Evolutionary conservation across 495 filamentous ascomycete species (phyloP), one percentile per base, ranked within the genome.

Genomic region (Umbilicaria muhlenbergii): DNA sequence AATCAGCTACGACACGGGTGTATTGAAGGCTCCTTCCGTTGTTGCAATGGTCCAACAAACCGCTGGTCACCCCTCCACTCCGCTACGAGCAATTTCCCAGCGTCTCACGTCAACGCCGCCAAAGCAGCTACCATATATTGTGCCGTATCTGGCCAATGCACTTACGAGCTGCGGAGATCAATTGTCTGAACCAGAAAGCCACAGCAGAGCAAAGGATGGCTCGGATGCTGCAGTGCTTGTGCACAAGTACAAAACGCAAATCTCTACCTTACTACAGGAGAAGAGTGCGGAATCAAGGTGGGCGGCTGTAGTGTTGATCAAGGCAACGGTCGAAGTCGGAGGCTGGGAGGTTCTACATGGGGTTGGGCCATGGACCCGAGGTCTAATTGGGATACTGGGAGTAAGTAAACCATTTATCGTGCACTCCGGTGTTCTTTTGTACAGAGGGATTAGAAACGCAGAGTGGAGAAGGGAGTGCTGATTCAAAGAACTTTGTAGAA

Each of bases 281-380:
- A 78, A 76, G 48, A 81, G 55, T 32, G 47, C 69, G 5, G 72
- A 87, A 47, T 81, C 77, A 32, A 78, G 85, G 53, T 92, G 84
- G 68, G 69, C 78, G 10, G 85, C 75, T 1, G 75, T 83, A 31
- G 74, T 81, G 18, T 58, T 95, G 40, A 69, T 86, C 51, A 94
- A 93, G 61, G 71, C 78, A n/a, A 66, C 76, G 12, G 65, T 92
- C 41, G 86, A 94, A 53, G 71, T 76, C 34, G 85, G 87, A 18
- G 83, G 82, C 44, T 83, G 78, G 76, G 81, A 87, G 46, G 68
- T 79, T 38, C 61, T 95, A 43, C 78, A 76, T 40, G 71, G 73
- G 33, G 70, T 76, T 18, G 76, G 73, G 42, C 63, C 74, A 12
- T 89, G 88, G 77, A 75, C 89, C 46, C 69, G 76, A 49, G 74